Evolutionary conservation across 805 yeast genomes (phyloP).

Genomic region (Candida quercuum): DNA sequence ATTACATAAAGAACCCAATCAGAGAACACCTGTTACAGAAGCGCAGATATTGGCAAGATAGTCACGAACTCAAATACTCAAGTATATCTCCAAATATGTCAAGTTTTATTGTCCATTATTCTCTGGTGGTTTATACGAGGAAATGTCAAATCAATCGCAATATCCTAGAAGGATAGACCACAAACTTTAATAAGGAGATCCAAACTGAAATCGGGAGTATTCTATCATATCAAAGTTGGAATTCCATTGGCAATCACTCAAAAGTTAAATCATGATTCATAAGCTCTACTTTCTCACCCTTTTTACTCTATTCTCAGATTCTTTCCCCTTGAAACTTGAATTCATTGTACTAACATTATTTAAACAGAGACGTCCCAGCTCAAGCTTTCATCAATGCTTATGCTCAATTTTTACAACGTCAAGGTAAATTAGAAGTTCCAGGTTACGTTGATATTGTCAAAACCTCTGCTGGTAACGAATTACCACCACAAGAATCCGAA

Average conservation of each 20-base stretch:
- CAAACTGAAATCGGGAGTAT: no score
- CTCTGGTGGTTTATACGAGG: neutral
- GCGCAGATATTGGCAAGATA: constrained; percentile 3
- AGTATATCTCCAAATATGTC: no score
- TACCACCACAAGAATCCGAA: constrained; percentile 99
- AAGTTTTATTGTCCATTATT: no score
- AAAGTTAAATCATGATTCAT: no score
- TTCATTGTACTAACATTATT: constrained; percentile 19
- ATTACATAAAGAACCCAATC: no score
- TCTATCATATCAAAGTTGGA: no score
- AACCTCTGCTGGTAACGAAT: constrained; percentile 98
- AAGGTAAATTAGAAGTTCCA: constrained; percentile 99
- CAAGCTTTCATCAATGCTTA: constrained; percentile 99
- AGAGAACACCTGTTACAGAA: no score
- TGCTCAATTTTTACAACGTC: constrained; percentile 99
- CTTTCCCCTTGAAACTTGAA: constrained; percentile 6
- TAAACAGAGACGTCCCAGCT: constrained; percentile 98
- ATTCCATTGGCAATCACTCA: no score
- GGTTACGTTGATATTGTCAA: constrained; percentile 99
- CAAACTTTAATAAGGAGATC: no score
- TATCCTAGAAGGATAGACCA: no score
- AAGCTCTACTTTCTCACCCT: neutral
- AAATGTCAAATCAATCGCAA: no score
- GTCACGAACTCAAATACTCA: neutral
- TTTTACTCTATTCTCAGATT: neutral